Evolutionary conservation across 1,284 basidiomycete genomes (phyloP).

Genomic region (Apiotrichum sp.): DNA sequence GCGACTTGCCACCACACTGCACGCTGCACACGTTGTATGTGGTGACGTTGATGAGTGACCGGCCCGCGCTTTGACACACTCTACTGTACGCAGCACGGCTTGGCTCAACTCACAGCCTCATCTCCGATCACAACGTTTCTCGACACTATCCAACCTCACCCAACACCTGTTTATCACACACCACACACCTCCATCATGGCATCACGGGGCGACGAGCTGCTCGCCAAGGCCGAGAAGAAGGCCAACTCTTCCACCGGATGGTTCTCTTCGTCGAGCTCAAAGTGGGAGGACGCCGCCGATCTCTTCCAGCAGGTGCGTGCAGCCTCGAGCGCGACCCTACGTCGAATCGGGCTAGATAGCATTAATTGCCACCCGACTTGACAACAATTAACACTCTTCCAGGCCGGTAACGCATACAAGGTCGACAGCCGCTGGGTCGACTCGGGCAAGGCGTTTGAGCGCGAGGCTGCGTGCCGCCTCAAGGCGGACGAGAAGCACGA

Average conservation of each 20-base stretch:
- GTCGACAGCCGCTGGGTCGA: slow-evolving; percentile 86
- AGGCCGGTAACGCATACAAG: slow-evolving; percentile 94
- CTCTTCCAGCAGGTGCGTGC: slow-evolving; percentile 54
- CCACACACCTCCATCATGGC: slow-evolving; percentile 21
- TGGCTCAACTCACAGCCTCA: too few species aligned
- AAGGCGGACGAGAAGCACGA: slow-evolving; percentile 79
- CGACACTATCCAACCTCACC: too few species aligned
- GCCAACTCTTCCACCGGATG: slow-evolving; percentile 70
- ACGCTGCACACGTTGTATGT: too few species aligned
- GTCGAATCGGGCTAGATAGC: too few species aligned
- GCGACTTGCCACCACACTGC: too few species aligned
- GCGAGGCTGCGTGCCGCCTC: slow-evolving; percentile 86
- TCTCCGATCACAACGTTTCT: too few species aligned
- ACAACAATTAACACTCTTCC: slow-evolving; percentile 48
- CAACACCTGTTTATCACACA: background rate
- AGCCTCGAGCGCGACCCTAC: too few species aligned
- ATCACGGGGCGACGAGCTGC: slow-evolving; percentile 50
- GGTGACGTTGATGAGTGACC: too few species aligned
- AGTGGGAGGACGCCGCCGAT: slow-evolving; percentile 90
- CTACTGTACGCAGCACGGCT: too few species aligned
- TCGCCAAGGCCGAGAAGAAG: slow-evolving; percentile 90
- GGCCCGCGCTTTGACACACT: too few species aligned
- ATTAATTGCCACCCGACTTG: slow-evolving; percentile 26
- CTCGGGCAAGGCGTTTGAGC: slow-evolving; percentile 77
- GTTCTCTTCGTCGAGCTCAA: slow-evolving; percentile 73